Conservation (phyloP, 345 rosid genomes). For the Eucalyptus leucophloia region DNA sequence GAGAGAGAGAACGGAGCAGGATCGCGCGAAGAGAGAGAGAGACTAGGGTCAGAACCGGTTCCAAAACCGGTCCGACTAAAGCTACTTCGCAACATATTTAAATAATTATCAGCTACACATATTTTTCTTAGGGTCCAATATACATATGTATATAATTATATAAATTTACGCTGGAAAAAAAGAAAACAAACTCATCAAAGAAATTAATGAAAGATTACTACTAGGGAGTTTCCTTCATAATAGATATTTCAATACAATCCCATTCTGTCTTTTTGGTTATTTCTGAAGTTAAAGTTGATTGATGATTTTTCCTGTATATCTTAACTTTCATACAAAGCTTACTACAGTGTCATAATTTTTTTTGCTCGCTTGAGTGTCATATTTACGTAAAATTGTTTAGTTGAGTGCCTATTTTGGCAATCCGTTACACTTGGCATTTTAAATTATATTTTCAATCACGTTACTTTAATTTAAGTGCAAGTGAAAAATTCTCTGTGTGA, state of each 20-base stretch:
- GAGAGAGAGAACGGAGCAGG: no score
- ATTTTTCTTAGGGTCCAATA: background rate
- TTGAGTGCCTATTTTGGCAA: background rate
- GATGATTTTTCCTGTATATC: background rate
- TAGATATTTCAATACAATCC: background rate
- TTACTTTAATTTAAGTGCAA: background rate
- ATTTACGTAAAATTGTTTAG: rapidly evolving
- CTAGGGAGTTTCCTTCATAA: background rate
- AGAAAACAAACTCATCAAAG: background rate
- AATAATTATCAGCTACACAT: background rate
- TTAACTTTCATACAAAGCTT: rapidly evolving
- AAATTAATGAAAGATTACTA: background rate
- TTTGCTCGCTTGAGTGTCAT: background rate
- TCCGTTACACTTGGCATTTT: background rate
- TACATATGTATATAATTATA: background rate
- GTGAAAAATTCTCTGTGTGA: background rate
- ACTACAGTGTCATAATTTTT: no score
- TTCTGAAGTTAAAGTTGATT: background rate
- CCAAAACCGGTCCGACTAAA: no score
- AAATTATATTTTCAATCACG: background rate
- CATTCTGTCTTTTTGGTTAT: background rate
- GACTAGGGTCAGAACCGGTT: no score
- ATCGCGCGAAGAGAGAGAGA: no score
- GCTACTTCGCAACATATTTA: background rate
- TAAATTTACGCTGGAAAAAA: background rate